Base-by-base conservation (phyloP, 306 rosid genomes). In the Lagenaria siceraria region DNA sequence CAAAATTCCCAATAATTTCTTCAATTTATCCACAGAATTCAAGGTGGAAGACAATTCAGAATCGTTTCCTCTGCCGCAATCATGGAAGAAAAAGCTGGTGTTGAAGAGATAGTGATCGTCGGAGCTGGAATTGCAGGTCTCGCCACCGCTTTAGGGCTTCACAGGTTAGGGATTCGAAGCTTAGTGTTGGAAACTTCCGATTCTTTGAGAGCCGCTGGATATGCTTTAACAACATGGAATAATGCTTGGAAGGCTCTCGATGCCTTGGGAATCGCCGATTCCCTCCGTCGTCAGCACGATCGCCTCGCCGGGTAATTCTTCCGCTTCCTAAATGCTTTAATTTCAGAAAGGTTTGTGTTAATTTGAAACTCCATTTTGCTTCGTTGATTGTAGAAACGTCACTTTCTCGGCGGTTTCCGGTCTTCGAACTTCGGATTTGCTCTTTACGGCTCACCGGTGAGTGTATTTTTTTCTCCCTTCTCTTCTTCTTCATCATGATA, bases 51-150 rank as follows among this genome's bases (percentile, higher is more conserved):
- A 62, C 9, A 62, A 62, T 29, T 62, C 69, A 62, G 13, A 64
- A n/a, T 63, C 10, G 6, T 27, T 31, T 31, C 0, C 61, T 24
- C 15, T 15, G 42, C 43, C 2, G 3, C 8, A 33, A 65, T 66
- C 18, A 69, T 69, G 55, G 55, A 43, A 40, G 36, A 21, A 65
- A 33, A 25, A 51, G 9, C 8, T 6, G 55, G 5, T 25, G 75
- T 40, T 15, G 78, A 81, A 84, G 86, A 86, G 3, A 14, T 89
- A 42, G 90, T 89, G 71, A 91, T 91, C 76, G 93, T 89, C 19
- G 93, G 96, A 82, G 91, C 84, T 49, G 96, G 93, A 74, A 84
- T 91, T 33, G 86, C 89, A 61, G 93, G 91, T 9, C 91, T 87
- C 5, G 11, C 91, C 8, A 87, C 91, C 0, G 77, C 89, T 36